phyloP scores from a whole-genome alignment of 2,329 filamentous ascomycete genomes.

The Aspergillus puulaauensis region DNA sequence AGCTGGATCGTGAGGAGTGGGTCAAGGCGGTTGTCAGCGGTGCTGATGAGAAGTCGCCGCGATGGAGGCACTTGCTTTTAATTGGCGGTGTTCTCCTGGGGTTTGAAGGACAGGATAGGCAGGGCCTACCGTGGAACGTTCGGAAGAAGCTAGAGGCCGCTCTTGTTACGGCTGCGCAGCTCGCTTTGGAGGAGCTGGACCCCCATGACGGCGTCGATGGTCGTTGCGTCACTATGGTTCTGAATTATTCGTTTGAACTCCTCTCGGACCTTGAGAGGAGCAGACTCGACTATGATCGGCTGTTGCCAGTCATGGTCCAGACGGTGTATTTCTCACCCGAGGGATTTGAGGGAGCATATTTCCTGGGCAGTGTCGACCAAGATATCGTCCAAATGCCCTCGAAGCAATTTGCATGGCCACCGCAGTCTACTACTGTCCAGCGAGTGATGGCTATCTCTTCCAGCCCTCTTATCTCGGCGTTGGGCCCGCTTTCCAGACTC shows the following conservation, averaged over 20 bases:
- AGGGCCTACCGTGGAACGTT: slow-evolving; percentile 63
- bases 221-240: slow-evolving; percentile 62
- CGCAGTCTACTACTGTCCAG: slow-evolving; percentile 56
- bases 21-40: slow-evolving; percentile 58
- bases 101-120: slow-evolving; percentile 64
- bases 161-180: slow-evolving; percentile 71
- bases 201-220: slow-evolving; percentile 51
- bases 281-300: slow-evolving; percentile 63
- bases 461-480: slow-evolving; percentile 58
- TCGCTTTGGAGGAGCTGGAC: slow-evolving; percentile 65
- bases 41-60: slow-evolving; percentile 60
- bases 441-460: slow-evolving; percentile 57
- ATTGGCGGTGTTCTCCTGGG: slow-evolving; percentile 77
- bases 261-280: slow-evolving; percentile 61
- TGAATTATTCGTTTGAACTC: slow-evolving; percentile 75
- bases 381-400: slow-evolving; percentile 60
- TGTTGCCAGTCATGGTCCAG: slow-evolving; percentile 69
- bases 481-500: slow-evolving; percentile 63
- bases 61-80: slow-evolving; percentile 84
- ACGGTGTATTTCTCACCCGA: slow-evolving; percentile 68
- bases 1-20: slow-evolving; percentile 57
- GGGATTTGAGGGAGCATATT: slow-evolving; percentile 74
- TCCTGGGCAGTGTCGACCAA: slow-evolving; percentile 67
- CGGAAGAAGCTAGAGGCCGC: slow-evolving; percentile 69
- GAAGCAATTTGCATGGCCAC: slow-evolving; percentile 66